A percentile compares a stretch with the other conserved stretches of the same genome.
Evolutionary conservation across 1,284 basidiomycete genomes (phyloP).

Genomic region (Papiliotrema terrestris): DNA sequence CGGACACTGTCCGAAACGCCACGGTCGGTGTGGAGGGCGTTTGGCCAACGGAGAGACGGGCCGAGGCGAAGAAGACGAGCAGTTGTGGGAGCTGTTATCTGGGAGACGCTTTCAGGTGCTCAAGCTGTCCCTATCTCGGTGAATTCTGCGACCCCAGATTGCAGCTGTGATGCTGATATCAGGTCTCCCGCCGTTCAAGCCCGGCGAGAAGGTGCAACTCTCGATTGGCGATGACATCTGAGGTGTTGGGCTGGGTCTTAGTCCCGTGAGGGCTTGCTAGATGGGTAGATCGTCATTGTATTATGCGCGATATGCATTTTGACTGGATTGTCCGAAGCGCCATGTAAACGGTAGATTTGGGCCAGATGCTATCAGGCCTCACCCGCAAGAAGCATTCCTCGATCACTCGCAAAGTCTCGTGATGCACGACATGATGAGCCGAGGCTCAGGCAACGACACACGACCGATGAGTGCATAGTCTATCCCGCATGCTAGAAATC

Average conservation of each 20-base stretch:
- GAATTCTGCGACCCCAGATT: constrained; percentile 40
- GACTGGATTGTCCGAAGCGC: too few species aligned
- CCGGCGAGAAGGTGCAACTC: constrained; percentile 90
- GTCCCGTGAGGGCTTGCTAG: too few species aligned
- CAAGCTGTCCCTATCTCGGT: constrained; percentile 94
- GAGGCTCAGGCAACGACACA: too few species aligned
- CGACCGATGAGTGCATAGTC: too few species aligned
- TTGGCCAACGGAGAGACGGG: constrained; percentile 57
- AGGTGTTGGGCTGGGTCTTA: not conserved
- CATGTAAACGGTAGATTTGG: too few species aligned
- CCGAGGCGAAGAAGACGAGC: constrained; percentile 68
- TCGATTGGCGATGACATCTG: constrained; percentile 79
- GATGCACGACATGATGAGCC: too few species aligned
- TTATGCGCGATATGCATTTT: too few species aligned
- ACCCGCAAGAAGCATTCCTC: too few species aligned
- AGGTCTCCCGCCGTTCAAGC: constrained; percentile 95
- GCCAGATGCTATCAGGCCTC: too few species aligned
- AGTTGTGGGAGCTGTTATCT: constrained; percentile 98
- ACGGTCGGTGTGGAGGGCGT: constrained; percentile 43
- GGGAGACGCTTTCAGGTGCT: constrained; percentile 96
- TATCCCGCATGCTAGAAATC: constrained; percentile 30
- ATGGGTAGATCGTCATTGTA: too few species aligned
- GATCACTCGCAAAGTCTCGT: too few species aligned
- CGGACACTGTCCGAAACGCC: constrained; percentile 34
- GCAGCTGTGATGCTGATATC: constrained; percentile 5